These are phyloP conservation scores for Colletotrichum sansevieriae DNA, from an alignment of 2,329 filamentous ascomycete genomes.

Conservation along the genomic window DNA sequence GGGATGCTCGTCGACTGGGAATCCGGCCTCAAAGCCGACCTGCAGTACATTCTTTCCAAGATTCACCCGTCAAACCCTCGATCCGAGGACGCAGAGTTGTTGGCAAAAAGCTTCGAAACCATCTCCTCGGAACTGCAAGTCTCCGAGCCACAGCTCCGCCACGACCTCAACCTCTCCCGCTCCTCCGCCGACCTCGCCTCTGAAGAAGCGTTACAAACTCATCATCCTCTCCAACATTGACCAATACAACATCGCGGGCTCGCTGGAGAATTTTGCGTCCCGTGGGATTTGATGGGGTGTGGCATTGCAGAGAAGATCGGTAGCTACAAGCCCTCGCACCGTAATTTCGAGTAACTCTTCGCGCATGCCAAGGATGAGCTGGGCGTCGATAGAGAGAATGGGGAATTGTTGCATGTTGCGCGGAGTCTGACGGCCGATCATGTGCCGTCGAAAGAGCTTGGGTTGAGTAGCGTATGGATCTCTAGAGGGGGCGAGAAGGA, in stretches of 20 bases:
- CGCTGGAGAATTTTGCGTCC: slow-evolving; percentile 57
- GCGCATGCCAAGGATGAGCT: slow-evolving; percentile 64
- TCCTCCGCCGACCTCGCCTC: slow-evolving; percentile 59
- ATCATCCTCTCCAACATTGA: too few species aligned
- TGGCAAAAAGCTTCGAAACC: slow-evolving; percentile 58
- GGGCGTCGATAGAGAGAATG: slow-evolving; percentile 61
- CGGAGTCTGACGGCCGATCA: slow-evolving; percentile 78
- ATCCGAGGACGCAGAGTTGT: slow-evolving; percentile 53
- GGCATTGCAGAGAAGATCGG: slow-evolving; percentile 79
- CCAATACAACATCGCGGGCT: slow-evolving; percentile 23
- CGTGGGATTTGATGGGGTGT: slow-evolving; percentile 70
- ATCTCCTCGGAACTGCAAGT: slow-evolving; percentile 63
- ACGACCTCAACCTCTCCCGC: slow-evolving; percentile 67
- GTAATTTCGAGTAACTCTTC: slow-evolving; percentile 77
- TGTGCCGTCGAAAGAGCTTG: slow-evolving; percentile 71
- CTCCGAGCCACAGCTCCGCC: slow-evolving; percentile 66
- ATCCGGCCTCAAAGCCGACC: slow-evolving; percentile 68
- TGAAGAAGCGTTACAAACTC: too few species aligned
- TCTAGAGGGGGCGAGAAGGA: slow-evolving; percentile 68
- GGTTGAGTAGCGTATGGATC: slow-evolving; percentile 76
- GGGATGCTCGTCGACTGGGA: slow-evolving; percentile 87
- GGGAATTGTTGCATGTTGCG: slow-evolving; percentile 75
- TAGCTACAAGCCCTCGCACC: slow-evolving; percentile 74
- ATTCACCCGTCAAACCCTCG: slow-evolving; percentile 54
- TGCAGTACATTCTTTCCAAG: slow-evolving; percentile 58